phyloP scores from a whole-genome alignment of 2,329 filamentous ascomycete genomes.

The Fusarium pseudocircinatum region DNA sequence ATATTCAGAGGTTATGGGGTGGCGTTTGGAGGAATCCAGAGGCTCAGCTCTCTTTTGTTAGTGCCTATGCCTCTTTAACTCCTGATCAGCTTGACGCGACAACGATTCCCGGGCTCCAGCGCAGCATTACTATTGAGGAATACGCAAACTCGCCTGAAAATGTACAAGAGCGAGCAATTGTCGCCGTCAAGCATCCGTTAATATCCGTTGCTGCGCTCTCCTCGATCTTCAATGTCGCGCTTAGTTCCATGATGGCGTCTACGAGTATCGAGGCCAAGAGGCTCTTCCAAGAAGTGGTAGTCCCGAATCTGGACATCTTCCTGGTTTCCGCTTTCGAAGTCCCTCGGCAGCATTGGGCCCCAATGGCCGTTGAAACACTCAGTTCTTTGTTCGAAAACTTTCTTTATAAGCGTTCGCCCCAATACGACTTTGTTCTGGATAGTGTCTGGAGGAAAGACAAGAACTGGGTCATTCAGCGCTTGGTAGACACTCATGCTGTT shows the following conservation, averaged over 20 bases:
- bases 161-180: slow-evolving; percentile 62
- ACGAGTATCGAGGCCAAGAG: slow-evolving; percentile 71
- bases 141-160: slow-evolving; percentile 61
- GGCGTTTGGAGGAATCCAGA: slow-evolving; percentile 87
- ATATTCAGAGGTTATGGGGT: slow-evolving; percentile 91
- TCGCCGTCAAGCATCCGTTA: slow-evolving; percentile 83
- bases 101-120: slow-evolving; percentile 82
- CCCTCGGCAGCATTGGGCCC: slow-evolving; percentile 76
- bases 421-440: slow-evolving; percentile 89
- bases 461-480: slow-evolving; percentile 82
- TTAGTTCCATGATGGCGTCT: slow-evolving; percentile 69
- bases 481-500: slow-evolving; percentile 83
- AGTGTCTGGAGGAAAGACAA: slow-evolving; percentile 92
- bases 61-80: slow-evolving; percentile 81
- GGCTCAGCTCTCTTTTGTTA: slow-evolving; percentile 92
- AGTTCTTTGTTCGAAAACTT: slow-evolving; percentile 85
- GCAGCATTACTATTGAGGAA: slow-evolving; percentile 74
- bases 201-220: slow-evolving; percentile 87
- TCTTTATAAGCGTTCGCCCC: slow-evolving; percentile 77
- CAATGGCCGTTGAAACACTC: slow-evolving; percentile 77
- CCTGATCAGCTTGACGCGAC: slow-evolving; percentile 83
- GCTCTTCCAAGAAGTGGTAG: slow-evolving; percentile 72
- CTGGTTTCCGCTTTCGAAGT: slow-evolving; percentile 81
- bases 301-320: slow-evolving; percentile 81
- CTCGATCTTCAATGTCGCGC: slow-evolving; percentile 71